Percentiles rank a stretch among this genome's conserved stretches.
These are phyloP conservation scores for Xylariaceae sp. DNA, from an alignment of 2,329 filamentous ascomycete genomes.

Conservation along the genomic window DNA sequence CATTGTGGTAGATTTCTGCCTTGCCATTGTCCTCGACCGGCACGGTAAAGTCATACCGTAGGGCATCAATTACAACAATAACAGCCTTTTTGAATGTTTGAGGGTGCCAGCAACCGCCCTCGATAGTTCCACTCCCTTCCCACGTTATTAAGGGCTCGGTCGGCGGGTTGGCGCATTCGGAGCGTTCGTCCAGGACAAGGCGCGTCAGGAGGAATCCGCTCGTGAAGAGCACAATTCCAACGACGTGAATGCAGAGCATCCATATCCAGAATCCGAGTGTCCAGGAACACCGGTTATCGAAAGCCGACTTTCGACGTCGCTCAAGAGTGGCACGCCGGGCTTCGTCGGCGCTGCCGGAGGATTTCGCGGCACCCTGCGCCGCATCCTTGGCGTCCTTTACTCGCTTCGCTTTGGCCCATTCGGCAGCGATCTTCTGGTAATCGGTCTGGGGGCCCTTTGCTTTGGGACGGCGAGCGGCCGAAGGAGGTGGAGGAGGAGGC, in stretches of 20 bases:
- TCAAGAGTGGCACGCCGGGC: conserved; percentile 45
- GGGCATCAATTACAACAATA: conserved; percentile 83
- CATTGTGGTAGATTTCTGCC: conserved; percentile 71
- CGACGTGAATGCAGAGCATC: conserved; percentile 67
- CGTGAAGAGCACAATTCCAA: conserved; percentile 87
- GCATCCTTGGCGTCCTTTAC: conserved; percentile 42
- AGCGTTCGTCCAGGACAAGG: conserved; percentile 71
- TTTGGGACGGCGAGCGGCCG: conserved; percentile 23
- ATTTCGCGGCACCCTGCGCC: conserved; percentile 29
- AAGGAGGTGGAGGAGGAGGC: conserved; percentile 13
- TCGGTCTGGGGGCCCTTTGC: conserved; percentile 35
- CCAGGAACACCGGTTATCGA: conserved; percentile 52
- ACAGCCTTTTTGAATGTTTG: conserved; percentile 90
- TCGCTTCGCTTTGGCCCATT: conserved; percentile 50
- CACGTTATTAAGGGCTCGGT: conserved; percentile 46
- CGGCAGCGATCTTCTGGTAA: conserved; percentile 48
- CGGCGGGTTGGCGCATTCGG: conserved; percentile 64
- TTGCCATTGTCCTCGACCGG: conserved; percentile 57
- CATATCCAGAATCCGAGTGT: conserved; percentile 63
- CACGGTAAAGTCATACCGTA: conserved; percentile 95
- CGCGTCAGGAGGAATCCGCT: conserved; percentile 91
- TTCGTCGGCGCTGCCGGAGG: conserved; percentile 37
- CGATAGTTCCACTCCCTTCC: conserved; percentile 39
- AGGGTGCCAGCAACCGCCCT: conserved; percentile 88
- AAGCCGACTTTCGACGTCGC: conserved; percentile 42